A percentile compares a stretch with the other conserved stretches of the same genome.
Evolutionary conservation across 768 basidiomycete species (phyloP).

Genomic region (Pleurotus sapidus): DNA sequence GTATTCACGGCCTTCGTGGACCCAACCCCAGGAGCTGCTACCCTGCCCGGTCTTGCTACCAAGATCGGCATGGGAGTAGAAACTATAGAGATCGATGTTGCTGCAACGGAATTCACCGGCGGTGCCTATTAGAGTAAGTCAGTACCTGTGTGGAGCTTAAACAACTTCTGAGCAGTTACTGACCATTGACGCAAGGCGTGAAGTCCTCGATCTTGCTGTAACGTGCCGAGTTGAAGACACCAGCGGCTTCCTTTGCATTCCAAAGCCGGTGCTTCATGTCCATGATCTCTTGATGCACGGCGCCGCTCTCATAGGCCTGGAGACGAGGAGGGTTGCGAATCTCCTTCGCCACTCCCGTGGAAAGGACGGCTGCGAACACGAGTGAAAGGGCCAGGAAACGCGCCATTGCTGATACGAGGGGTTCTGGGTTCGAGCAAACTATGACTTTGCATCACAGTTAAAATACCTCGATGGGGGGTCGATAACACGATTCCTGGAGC

Average conservation of each 20-base stretch:
- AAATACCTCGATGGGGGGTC: conserved; percentile 1
- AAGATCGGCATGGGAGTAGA: conserved; percentile 14
- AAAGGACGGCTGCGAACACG: neutral
- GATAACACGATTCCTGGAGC: conserved; percentile 3
- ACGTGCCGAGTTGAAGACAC: conserved; percentile 1
- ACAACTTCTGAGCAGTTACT: neutral
- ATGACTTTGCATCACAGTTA: neutral
- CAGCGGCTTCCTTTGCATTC: conserved; percentile 1
- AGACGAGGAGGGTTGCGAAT: conserved; percentile 8
- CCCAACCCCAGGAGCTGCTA: conserved; percentile 17
- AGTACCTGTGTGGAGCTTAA: neutral
- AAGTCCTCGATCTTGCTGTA: conserved; percentile 4
- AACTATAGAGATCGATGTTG: conserved; percentile 16
- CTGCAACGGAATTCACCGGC: conserved; percentile 15
- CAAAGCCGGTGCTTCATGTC: conserved; percentile 5
- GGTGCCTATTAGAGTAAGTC: neutral
- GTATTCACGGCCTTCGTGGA: conserved; percentile 13
- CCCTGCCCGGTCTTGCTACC: conserved; percentile 14
- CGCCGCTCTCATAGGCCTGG: conserved; percentile 2
- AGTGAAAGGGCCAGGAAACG: neutral
- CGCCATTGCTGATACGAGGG: neutral
- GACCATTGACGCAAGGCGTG: conserved; percentile 12
- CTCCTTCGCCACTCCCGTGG: neutral
- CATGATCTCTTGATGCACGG: conserved; percentile 7
- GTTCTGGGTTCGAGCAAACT: neutral